These are phyloP conservation scores for Magnaporthiopsis incrustans DNA, from an alignment of 2,329 filamentous ascomycete genomes.

Conservation along the genomic window DNA sequence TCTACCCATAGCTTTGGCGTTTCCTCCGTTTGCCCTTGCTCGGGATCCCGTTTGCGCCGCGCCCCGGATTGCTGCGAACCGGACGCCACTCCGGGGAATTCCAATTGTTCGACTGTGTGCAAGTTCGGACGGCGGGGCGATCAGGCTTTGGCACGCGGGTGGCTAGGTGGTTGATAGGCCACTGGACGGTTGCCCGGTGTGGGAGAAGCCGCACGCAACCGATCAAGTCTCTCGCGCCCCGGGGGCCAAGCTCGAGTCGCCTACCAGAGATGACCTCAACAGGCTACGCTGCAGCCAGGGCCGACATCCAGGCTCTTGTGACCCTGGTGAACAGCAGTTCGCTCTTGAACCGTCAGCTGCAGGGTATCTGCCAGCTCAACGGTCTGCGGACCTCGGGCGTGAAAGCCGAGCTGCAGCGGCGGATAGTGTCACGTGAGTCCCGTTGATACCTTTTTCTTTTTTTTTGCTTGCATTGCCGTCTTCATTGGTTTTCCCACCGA, in stretches of 20 bases:
- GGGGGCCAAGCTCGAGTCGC: background rate
- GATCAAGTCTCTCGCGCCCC: background rate
- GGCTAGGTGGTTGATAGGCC: background rate
- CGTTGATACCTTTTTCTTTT: background rate
- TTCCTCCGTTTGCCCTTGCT: background rate
- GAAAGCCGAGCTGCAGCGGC: conserved; percentile 72
- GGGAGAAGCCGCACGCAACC: background rate
- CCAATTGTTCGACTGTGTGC: background rate
- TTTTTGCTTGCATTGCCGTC: conserved; percentile 3
- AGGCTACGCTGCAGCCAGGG: conserved; percentile 12
- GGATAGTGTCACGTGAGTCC: conserved; percentile 69
- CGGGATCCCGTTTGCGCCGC: background rate
- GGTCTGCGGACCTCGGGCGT: conserved; percentile 71
- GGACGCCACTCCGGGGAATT: background rate
- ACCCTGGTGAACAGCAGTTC: conserved; percentile 33
- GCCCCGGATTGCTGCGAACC: too few relatives aligned
- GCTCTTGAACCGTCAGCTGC: conserved; percentile 57
- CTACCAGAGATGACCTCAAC: conserved; percentile 10
- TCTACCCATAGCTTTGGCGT: too few relatives aligned
- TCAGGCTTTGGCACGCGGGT: background rate
- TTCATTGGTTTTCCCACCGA: background rate
- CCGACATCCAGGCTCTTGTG: conserved; percentile 37
- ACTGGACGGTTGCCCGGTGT: background rate
- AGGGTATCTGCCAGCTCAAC: conserved; percentile 68
- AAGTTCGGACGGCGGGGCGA: background rate